A percentile compares a stretch with the other conserved stretches of the same genome.
phyloP scores from a whole-genome alignment of 2,329 filamentous ascomycete genomes.

The Chaetomium globosum region DNA sequence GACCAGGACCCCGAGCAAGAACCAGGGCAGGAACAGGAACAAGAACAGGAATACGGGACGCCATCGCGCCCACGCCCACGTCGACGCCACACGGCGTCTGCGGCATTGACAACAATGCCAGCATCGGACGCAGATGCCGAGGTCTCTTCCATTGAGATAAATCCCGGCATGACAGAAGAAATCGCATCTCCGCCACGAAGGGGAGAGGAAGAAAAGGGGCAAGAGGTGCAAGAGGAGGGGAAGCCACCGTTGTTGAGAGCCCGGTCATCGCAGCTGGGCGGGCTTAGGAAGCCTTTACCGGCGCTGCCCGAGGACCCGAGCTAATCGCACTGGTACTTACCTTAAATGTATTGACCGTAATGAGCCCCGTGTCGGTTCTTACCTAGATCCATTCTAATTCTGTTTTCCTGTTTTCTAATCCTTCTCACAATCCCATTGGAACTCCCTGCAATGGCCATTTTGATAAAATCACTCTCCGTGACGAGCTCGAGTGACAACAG shows the following conservation, averaged over 20 bases:
- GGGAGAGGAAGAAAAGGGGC: constrained; percentile 4
- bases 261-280: constrained; percentile 31
- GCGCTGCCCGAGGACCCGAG: constrained; percentile 43
- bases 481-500: neutral
- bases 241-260: constrained; percentile 6
- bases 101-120: neutral
- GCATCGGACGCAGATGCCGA: neutral
- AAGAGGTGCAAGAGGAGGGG: constrained; percentile 10
- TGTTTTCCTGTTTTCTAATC: neutral
- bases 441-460: neutral
- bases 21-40: neutral
- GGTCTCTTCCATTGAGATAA: neutral
- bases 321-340: constrained; percentile 21
- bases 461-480: neutral
- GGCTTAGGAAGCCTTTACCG: constrained; percentile 41
- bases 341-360: neutral
- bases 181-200: constrained; percentile 1
- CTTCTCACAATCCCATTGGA: neutral
- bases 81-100: neutral
- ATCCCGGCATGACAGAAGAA: neutral
- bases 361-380: constrained; percentile 7
- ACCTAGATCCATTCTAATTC: neutral
- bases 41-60: neutral
- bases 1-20: neutral
- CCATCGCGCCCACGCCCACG: neutral